These are phyloP conservation scores for Papiliotrema fonsecae DNA, from an alignment of 1,284 basidiomycete genomes.

Conservation along the genomic window DNA sequence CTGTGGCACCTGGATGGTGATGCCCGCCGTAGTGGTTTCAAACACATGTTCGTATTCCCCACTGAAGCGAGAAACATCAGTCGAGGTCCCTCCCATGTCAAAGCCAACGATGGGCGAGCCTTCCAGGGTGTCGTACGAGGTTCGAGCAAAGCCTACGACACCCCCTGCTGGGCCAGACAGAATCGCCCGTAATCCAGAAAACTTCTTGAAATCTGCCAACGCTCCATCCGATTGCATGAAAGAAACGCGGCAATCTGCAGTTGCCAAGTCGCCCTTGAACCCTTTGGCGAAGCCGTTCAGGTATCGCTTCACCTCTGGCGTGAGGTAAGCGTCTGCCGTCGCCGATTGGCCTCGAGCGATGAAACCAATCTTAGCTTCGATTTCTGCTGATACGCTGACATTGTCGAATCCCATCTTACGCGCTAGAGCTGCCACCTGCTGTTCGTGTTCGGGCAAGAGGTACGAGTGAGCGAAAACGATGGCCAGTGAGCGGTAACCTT, in stretches of 20 bases:
- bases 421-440: constrained; percentile 8
- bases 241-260: constrained; percentile 15
- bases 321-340: constrained; percentile 51
- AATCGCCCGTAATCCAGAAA: constrained; percentile 8
- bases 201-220: constrained; percentile 2
- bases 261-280: constrained; percentile 7
- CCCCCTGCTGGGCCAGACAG: constrained; percentile 12
- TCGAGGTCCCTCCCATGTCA: constrained; percentile 57
- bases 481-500: constrained; percentile 19
- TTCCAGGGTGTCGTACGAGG: constrained; percentile 8
- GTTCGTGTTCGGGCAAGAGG: constrained; percentile 10
- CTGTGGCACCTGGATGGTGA: constrained; percentile 84
- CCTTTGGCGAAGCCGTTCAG: constrained; percentile 37
- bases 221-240: constrained; percentile 46
- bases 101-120: constrained; percentile 8
- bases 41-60: constrained; percentile 82
- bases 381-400: constrained; percentile 7
- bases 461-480: constrained; percentile 22
- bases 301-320: constrained; percentile 43
- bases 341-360: constrained; percentile 48
- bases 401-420: constrained; percentile 10
- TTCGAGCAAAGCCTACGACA: constrained; percentile 13
- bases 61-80: constrained; percentile 82
- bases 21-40: constrained; percentile 83
- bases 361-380: constrained; percentile 26